Evolutionary conservation across 2,329 filamentous ascomycete species (phyloP), one percentile per base, ranked within the genome.

Genomic region (Scleromitrula shiraiana): DNA sequence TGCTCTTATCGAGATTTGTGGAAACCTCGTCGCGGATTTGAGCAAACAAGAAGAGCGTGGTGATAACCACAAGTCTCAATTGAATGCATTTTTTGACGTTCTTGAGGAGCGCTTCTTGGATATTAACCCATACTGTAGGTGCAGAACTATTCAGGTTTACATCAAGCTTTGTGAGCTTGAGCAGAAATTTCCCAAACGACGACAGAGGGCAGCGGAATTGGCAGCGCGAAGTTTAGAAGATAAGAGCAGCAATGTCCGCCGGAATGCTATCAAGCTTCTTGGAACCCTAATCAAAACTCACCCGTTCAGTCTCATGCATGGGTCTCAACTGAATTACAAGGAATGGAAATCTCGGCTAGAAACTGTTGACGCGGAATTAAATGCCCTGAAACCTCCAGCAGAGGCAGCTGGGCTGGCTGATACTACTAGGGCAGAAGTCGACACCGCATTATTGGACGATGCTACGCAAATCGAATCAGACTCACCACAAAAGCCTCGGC

Each of bases 21-120:
- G 93, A 43, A 97, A 98, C 67, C 80, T 98, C 68, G 86, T 98
- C 60, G 78, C 80, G 14, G 86, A 96, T 67, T 77, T 98, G 36
- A 95, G 85, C 67, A 91, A 85, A 62, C 85, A 94, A 59, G 88
- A 94, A 62, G 91, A 97, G 64, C 80, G 88, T 43, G 87, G 83
- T 59, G 91, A 97, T 59, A 93, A 93, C 64, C 84, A 91, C 71
- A 95, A 95, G 67, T 88, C 85, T 0, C 93, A 98, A 64, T 85
- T 98, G 52, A 93, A 94, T 57, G 89, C 90, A 17, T 98, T 97
- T 64, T 97, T 97, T 61, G 91, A 97, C 60, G 90, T 97, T 0
- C 73, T 98, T 2, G 90, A 98, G 64, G 91, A 97, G 68, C 82
- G 93, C 10, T 98, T 98, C 67, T 75, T 97, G 41, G 93, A 98